Conservation (phyloP, 169 alveolate species). For the Toxoplasma gondii region DNA sequence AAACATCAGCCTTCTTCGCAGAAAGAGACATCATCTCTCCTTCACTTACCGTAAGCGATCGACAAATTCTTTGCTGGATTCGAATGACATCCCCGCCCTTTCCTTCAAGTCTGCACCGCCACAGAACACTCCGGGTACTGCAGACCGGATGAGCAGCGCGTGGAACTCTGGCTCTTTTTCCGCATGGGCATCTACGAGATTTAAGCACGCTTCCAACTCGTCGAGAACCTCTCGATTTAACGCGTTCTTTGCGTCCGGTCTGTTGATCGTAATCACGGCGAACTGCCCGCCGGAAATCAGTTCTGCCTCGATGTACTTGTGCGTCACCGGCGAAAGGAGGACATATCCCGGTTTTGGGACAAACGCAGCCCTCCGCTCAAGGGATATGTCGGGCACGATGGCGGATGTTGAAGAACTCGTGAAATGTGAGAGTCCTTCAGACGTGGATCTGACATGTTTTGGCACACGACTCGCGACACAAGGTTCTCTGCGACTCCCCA, state of each 20-base stretch:
- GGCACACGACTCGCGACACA: too few relatives aligned
- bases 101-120: constrained; percentile 90
- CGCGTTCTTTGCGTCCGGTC: constrained; percentile 38
- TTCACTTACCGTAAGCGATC: constrained; percentile 69
- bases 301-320: background rate
- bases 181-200: background rate
- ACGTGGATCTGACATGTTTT: too few relatives aligned
- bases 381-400: too few relatives aligned
- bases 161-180: constrained; percentile 10
- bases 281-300: background rate
- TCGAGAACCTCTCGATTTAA: background rate
- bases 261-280: background rate
- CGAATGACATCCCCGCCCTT: constrained; percentile 71
- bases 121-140: constrained; percentile 78
- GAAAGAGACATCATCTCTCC: too few relatives aligned
- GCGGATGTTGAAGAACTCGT: too few relatives aligned
- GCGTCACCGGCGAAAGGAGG: background rate
- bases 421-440: too few relatives aligned
- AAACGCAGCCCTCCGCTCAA: too few relatives aligned
- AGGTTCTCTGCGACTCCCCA: too few relatives aligned
- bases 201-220: background rate
- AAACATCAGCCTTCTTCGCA: too few relatives aligned
- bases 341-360: background rate
- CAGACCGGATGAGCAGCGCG: constrained; percentile 73
- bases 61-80: constrained; percentile 74